These are phyloP conservation scores for Amanita rubescens DNA, from an alignment of 768 basidiomycete genomes.

Conservation along the genomic window DNA sequence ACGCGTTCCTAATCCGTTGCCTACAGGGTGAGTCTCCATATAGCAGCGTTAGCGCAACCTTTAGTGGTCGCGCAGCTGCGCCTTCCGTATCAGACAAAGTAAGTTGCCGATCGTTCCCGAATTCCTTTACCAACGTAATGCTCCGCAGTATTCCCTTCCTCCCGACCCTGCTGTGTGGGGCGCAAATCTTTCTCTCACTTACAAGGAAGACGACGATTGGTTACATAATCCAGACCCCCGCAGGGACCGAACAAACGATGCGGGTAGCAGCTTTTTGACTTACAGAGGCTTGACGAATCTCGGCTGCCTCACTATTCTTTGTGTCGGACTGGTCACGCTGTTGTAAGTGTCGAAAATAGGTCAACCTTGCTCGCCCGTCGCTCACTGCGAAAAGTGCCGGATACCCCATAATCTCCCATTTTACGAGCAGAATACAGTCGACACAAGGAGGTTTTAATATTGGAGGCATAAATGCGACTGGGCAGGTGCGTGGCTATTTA, in stretches of 20 bases:
- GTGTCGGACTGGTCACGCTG: slow-evolving; percentile 44
- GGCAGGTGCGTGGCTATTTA: slow-evolving; percentile 41
- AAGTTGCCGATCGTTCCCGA: slow-evolving; percentile 6
- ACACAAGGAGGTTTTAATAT: slow-evolving; percentile 60
- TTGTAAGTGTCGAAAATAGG: slow-evolving; percentile 39
- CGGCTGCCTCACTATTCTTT: slow-evolving; percentile 55
- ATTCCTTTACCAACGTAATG: slow-evolving; percentile 3
- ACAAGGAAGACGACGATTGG: slow-evolving; percentile 57
- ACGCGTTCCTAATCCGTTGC: neutral
- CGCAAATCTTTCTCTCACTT: slow-evolving; percentile 49
- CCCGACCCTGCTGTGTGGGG: slow-evolving; percentile 72
- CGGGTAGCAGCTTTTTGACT: slow-evolving; percentile 57
- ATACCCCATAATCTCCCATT: slow-evolving; percentile 55
- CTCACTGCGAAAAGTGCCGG: slow-evolving; percentile 38
- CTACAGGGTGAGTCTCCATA: slow-evolving; percentile 36
- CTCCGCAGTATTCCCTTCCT: slow-evolving; percentile 57
- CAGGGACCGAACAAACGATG: slow-evolving; percentile 49
- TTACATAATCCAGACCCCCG: slow-evolving; percentile 70
- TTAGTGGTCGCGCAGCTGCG: slow-evolving; percentile 18
- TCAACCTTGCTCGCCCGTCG: neutral
- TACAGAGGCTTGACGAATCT: slow-evolving; percentile 65
- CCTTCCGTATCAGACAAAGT: slow-evolving; percentile 58
- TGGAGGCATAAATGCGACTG: slow-evolving; percentile 70
- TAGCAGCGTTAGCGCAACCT: slow-evolving; percentile 17
- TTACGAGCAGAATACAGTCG: slow-evolving; percentile 36